Base-by-base conservation (phyloP, 371 early-diverging fungal species). In the Lichtheimia ramosa region DNA sequence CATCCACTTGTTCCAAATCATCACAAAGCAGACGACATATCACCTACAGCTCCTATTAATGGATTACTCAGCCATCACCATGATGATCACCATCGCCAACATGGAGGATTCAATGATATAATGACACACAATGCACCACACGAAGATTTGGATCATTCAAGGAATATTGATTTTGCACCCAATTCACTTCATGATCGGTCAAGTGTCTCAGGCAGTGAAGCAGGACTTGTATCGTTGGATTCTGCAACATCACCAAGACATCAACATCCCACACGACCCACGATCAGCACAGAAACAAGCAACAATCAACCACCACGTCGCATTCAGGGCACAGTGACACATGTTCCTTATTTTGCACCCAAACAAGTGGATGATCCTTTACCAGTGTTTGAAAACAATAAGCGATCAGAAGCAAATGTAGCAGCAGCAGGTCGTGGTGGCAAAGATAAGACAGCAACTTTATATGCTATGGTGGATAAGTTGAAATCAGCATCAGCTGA, bases 391-490 rank as follows among this genome's bases (percentile, higher is more conserved):
- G 39, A 49, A 18, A 24, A 60, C 15, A 68, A 68, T 43, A 41
- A 46, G n/a, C 62, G 69, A 7, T 63, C 60, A 7, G 51, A 52
- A 2, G 40, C 55, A 12, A 16, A 55, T 4, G 20, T 25, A 14
- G 50, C 46, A 15, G 43, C 56, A 23, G 13, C 48, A 25, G 54
- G 52, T 2, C 63, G 69, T 20, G 62, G 61, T 27, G 58, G 52
- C 3, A 68, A 68, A 60, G 79, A 75, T 43, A 69, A 69, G 16
- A 63, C 76, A 2, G 58, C 54, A 0, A 48, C 65, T 8, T 43
- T 79, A 1, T 74, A 74, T 57, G 48, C 62, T 20, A 48, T 68
- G 27, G 54, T 79, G 3, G 79, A 79, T 62, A 75, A 75, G 49
- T 42, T 75, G 12, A 69, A 71, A 46, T 39, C 66, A 0, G 56